These are phyloP conservation scores for Mycosphaerella sp. DNA, from an alignment of 2,329 filamentous ascomycete species.

Conservation along the genomic window DNA sequence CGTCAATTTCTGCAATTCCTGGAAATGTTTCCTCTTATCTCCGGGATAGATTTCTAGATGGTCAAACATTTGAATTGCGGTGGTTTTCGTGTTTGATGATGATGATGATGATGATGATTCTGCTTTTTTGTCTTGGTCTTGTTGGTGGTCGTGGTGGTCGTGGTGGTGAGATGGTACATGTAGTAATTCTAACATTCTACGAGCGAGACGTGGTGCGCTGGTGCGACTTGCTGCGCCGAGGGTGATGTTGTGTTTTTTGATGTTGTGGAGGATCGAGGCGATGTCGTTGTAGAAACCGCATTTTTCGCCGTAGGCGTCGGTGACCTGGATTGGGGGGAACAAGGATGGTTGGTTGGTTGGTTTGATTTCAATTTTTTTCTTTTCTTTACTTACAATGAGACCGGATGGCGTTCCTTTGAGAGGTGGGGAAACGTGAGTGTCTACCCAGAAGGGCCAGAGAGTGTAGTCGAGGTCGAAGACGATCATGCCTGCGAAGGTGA, in stretches of 20 bases:
- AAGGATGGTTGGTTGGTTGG: too few species aligned
- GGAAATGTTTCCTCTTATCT: slow-evolving; percentile 81
- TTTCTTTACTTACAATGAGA: slow-evolving; percentile 35
- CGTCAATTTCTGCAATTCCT: slow-evolving; percentile 63
- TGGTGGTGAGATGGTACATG: slow-evolving; percentile 53
- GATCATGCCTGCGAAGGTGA: slow-evolving; percentile 47
- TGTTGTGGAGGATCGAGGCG: slow-evolving; percentile 49
- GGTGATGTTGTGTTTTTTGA: slow-evolving; percentile 48
- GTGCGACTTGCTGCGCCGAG: slow-evolving; percentile 78
- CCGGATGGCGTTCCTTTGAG: slow-evolving; percentile 46
- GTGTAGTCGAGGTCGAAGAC: slow-evolving; percentile 98
- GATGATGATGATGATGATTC: too few species aligned
- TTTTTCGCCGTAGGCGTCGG: slow-evolving; percentile 45
- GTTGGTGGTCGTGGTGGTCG: slow-evolving; percentile 41
- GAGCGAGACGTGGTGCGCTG: slow-evolving; percentile 67
- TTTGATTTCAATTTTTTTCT: too few species aligned
- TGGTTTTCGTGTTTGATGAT: slow-evolving; percentile 8
- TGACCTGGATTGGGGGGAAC: slow-evolving; percentile 18
- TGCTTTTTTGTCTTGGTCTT: slow-evolving; percentile 1
- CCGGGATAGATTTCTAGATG: slow-evolving; percentile 60
- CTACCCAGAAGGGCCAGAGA: slow-evolving; percentile 98
- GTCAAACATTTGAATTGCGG: slow-evolving; percentile 39
- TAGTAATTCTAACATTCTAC: slow-evolving; percentile 72
- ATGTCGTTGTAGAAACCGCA: slow-evolving; percentile 46
- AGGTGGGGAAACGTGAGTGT: slow-evolving; percentile 63